These are phyloP conservation scores for Colletotrichum agaves DNA, from an alignment of 2,329 filamentous ascomycete genomes.

Conservation along the genomic window DNA sequence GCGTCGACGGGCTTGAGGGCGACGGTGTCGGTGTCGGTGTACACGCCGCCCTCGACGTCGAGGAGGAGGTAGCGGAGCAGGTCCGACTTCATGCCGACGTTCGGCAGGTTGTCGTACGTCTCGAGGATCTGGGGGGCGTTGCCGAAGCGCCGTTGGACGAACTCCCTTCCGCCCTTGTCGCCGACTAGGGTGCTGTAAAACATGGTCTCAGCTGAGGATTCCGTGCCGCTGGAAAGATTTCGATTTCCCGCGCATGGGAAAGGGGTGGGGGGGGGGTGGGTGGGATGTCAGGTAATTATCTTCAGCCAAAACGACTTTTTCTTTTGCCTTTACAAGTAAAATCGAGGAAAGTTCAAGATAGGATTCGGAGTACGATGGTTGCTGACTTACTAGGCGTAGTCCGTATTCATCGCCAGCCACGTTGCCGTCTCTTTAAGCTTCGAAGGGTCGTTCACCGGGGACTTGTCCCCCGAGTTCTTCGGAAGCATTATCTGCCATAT, in stretches of 20 bases:
- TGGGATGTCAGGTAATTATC: too few species aligned
- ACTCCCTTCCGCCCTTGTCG: constrained; percentile 41
- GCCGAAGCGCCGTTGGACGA: constrained; percentile 38
- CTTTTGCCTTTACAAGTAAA: too few species aligned
- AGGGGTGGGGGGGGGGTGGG: too few species aligned
- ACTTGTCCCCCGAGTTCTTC: constrained; percentile 4
- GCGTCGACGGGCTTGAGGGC: constrained; percentile 48
- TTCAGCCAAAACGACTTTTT: too few species aligned
- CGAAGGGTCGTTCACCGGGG: constrained; percentile 9
- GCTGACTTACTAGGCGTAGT: constrained; percentile 34
- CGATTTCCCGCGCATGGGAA: too few species aligned
- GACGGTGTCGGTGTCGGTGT: constrained; percentile 62
- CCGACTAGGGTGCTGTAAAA: constrained; percentile 42
- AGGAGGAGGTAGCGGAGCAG: constrained; percentile 77
- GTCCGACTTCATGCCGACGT: constrained; percentile 65
- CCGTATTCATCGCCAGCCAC: constrained; percentile 37
- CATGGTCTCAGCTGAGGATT: neutral
- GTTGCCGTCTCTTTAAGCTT: constrained; percentile 28
- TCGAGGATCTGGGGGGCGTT: constrained; percentile 37
- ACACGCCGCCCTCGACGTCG: constrained; percentile 81
- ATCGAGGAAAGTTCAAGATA: too few species aligned
- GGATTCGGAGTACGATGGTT: neutral
- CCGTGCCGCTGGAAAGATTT: neutral
- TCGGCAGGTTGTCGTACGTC: constrained; percentile 41
- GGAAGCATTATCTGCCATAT: constrained; percentile 39